Conservation (phyloP, 192 early-diverging fungal genomes). For the Umbelopsis isabellina region DNA sequence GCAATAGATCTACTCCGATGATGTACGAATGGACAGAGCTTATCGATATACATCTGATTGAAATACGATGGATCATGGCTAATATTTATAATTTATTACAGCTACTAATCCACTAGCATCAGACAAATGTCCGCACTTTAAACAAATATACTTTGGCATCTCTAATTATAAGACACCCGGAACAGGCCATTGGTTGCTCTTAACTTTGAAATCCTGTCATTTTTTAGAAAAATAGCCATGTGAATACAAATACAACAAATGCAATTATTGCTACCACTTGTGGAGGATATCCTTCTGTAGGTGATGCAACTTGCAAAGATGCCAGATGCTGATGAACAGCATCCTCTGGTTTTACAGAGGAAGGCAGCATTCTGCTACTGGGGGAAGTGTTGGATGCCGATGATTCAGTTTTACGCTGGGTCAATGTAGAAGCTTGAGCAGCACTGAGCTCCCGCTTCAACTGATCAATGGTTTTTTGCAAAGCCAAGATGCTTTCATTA, state of each 20-base stretch:
- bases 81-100: too few relatives aligned
- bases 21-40: too few relatives aligned
- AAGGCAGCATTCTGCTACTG: slow-evolving; percentile 12
- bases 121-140: too few relatives aligned
- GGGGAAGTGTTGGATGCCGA: background rate
- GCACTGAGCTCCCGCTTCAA: slow-evolving; percentile 18
- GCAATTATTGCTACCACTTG: slow-evolving; percentile 64
- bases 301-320: slow-evolving; percentile 35
- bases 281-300: slow-evolving; percentile 65
- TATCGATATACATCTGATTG: too few relatives aligned
- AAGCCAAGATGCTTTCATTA: slow-evolving; percentile 1
- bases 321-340: slow-evolving; percentile 43
- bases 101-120: too few relatives aligned
- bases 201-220: too few relatives aligned
- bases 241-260: slow-evolving; percentile 60
- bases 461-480: slow-evolving; percentile 22
- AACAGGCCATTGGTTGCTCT: background rate
- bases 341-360: slow-evolving; percentile 26
- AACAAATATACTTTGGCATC: too few relatives aligned
- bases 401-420: slow-evolving; percentile 14
- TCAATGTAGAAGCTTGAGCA: slow-evolving; percentile 17
- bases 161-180: too few relatives aligned
- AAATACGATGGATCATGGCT: too few relatives aligned
- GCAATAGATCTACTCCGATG: too few relatives aligned
- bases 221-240: slow-evolving; percentile 67